Evolutionary conservation across 2,329 filamentous ascomycete species (phyloP).

Genomic region (Cryphonectria japonica): DNA sequence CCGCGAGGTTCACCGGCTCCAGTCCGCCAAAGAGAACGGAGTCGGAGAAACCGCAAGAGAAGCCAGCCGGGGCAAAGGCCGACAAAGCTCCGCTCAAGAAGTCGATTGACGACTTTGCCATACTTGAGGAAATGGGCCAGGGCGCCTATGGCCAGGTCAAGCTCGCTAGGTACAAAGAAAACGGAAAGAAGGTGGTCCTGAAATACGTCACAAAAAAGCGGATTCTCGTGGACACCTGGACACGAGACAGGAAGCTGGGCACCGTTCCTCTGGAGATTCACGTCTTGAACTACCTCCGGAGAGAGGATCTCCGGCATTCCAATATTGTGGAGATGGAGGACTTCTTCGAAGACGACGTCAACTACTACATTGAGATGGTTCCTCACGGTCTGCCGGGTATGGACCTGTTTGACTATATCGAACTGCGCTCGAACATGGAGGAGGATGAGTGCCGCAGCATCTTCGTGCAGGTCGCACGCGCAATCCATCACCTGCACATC

Average conservation of each 20-base stretch:
- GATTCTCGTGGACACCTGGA: constrained; percentile 98
- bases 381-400: constrained; percentile 95
- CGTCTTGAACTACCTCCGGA: constrained; percentile 88
- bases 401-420: constrained; percentile 99
- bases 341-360: constrained; percentile 79
- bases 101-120: constrained; percentile 89
- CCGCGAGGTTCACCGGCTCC: constrained; percentile 54
- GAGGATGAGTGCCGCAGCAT: constrained; percentile 93
- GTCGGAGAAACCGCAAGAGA: constrained; percentile 33
- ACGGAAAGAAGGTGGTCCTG: constrained; percentile 83
- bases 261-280: constrained; percentile 97
- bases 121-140: constrained; percentile 97
- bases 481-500: constrained; percentile 88
- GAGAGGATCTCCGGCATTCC: constrained; percentile 68
- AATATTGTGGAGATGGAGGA: constrained; percentile 76
- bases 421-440: constrained; percentile 94
- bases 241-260: constrained; percentile 85
- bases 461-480: constrained; percentile 88
- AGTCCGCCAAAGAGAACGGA: constrained; percentile 30
- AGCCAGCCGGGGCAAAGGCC: constrained; percentile 32
- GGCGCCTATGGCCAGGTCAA: constrained; percentile 98
- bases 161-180: constrained; percentile 82
- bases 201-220: constrained; percentile 98
- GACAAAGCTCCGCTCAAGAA: constrained; percentile 55
- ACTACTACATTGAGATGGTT: constrained; percentile 99